Conservation (phyloP, 176 grass and related monocot genomes). For the Metroxylon sagu region DNA sequence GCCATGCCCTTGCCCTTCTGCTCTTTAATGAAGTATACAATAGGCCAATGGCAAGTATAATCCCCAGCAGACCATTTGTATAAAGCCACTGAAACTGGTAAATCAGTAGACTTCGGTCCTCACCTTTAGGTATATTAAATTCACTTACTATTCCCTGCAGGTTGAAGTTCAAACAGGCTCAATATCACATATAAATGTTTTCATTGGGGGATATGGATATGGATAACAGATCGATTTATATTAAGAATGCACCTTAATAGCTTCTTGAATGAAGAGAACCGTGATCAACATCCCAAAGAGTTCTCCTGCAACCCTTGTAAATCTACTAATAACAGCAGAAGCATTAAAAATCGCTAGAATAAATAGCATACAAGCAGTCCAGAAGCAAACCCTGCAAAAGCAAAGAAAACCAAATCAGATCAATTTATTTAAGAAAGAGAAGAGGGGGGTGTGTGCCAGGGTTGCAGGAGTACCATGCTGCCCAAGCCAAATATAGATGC, state of each 20-base stretch:
- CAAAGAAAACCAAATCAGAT: constrained; percentile 9
- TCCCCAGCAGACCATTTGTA: constrained; percentile 63
- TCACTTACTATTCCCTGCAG: constrained; percentile 62
- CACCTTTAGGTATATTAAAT: constrained; percentile 51
- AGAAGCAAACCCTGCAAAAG: constrained; percentile 78
- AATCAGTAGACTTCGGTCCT: constrained; percentile 17
- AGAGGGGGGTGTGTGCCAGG: background rate
- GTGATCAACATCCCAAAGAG: constrained; percentile 96
- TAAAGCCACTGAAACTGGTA: constrained; percentile 82
- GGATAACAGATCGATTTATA: background rate
- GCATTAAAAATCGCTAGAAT: constrained; percentile 76
- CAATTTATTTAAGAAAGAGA: constrained; percentile 8
- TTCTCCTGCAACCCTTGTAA: constrained; percentile 91
- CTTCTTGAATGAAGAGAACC: constrained; percentile 83
- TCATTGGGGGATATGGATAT: too few relatives aligned
- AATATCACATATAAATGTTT: too few relatives aligned
- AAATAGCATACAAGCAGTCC: constrained; percentile 78
- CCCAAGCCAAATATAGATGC: constrained; percentile 76
- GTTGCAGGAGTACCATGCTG: constrained; percentile 57
- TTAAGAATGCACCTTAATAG: constrained; percentile 52
- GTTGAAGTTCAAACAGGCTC: background rate
- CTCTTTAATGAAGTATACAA: constrained; percentile 59
- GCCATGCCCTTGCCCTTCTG: constrained; percentile 57
- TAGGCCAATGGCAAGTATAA: constrained; percentile 72
- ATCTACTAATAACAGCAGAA: constrained; percentile 71